Evolutionary conservation across 495 filamentous ascomycete genomes (phyloP).

Genomic region (Echria macrotheca): DNA sequence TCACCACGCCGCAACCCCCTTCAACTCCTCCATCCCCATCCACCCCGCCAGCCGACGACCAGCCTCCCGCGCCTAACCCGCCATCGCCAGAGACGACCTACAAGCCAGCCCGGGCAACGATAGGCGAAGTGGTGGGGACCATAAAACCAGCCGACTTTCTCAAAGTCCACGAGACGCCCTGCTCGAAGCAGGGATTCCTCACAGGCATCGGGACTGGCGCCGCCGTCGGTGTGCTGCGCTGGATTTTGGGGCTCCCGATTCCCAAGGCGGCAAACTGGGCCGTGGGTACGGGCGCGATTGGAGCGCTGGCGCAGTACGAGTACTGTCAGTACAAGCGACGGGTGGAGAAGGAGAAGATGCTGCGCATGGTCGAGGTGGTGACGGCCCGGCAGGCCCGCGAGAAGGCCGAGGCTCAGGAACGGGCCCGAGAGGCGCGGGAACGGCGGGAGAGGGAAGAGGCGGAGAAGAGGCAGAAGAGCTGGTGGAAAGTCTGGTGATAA

Average conservation of each 20-base stretch:
- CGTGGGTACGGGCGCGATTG: slow-evolving; percentile 63
- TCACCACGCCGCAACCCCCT: neutral
- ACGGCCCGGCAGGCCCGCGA: slow-evolving; percentile 48
- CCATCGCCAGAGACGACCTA: no score
- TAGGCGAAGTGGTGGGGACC: slow-evolving; percentile 60
- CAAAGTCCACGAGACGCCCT: slow-evolving; percentile 72
- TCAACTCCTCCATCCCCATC: slow-evolving; percentile 2
- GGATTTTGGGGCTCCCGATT: slow-evolving; percentile 55
- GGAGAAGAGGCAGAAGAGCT: slow-evolving; percentile 21
- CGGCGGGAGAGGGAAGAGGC: slow-evolving; percentile 10
- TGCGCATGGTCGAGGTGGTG: slow-evolving; percentile 73
- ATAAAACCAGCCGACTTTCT: slow-evolving; percentile 66
- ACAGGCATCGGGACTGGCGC: slow-evolving; percentile 76
- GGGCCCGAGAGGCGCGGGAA: slow-evolving; percentile 28
- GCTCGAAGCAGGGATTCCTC: slow-evolving; percentile 74
- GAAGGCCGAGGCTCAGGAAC: slow-evolving; percentile 32
- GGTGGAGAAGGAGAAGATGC: slow-evolving; percentile 71
- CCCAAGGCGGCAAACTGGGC: slow-evolving; percentile 74
- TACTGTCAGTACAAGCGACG: slow-evolving; percentile 68
- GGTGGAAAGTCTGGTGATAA: slow-evolving; percentile 50
- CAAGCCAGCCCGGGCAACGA: no score
- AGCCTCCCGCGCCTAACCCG: no score
- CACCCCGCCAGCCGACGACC: slow-evolving; percentile 25
- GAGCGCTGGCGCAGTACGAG: slow-evolving; percentile 65
- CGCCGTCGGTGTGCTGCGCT: slow-evolving; percentile 63